Evolutionary conservation across 2,329 filamentous ascomycete genomes (phyloP).

Genomic region (Hypocrella siamensis): DNA sequence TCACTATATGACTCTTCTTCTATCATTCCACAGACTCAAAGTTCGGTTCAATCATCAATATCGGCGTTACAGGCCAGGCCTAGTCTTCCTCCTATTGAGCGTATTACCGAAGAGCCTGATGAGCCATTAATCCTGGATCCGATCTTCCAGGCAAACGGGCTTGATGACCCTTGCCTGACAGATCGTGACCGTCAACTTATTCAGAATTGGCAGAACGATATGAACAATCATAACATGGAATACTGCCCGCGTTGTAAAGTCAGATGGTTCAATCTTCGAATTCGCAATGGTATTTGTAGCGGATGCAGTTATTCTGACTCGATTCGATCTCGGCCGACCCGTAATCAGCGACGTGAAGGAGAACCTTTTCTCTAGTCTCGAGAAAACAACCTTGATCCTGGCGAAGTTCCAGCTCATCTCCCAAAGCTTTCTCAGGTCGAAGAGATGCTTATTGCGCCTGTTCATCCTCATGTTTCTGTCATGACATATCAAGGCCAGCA

Average conservation of each 20-base stretch:
- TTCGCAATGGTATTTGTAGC: not conserved
- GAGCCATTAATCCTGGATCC: not conserved
- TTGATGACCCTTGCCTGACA: not conserved
- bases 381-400: constrained; percentile 4
- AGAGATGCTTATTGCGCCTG: constrained; percentile 4
- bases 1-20: no score
- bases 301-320: not conserved
- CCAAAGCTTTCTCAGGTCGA: constrained; percentile 2
- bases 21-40: no score
- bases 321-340: not conserved
- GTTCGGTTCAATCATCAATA: no score
- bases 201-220: not conserved
- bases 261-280: not conserved
- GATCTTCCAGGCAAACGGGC: not conserved
- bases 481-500: not conserved
- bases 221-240: not conserved
- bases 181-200: not conserved
- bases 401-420: constrained; percentile 1
- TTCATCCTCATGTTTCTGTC: constrained; percentile 2
- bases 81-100: no score
- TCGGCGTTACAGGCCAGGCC: no score
- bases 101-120: not conserved
- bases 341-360: not conserved
- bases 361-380: not conserved
- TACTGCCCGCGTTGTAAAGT: not conserved